Percentiles rank a stretch among this genome's conserved stretches.
Conservation (phyloP, 768 basidiomycete genomes). For the Hebeloma cylindrosporum region DNA sequence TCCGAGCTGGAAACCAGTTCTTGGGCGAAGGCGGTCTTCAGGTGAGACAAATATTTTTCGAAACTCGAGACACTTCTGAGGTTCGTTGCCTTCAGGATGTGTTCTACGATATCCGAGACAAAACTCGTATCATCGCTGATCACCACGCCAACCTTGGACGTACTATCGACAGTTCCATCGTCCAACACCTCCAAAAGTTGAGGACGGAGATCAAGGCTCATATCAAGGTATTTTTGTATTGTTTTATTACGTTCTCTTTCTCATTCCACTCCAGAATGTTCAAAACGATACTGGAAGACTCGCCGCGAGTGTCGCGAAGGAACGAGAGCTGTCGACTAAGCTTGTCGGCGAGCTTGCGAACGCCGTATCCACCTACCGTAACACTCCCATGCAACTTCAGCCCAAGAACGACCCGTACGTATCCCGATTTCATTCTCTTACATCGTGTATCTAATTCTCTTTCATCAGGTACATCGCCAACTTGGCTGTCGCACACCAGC, state of each 20-base stretch:
- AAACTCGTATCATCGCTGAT: slow-evolving; percentile 90
- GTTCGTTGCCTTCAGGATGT: slow-evolving; percentile 72
- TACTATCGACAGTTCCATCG: slow-evolving; percentile 95
- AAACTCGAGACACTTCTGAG: slow-evolving; percentile 1
- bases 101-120: slow-evolving; percentile 90
- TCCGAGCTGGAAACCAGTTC: slow-evolving; percentile 94
- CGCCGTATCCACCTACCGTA: slow-evolving; percentile 89
- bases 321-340: slow-evolving; percentile 84
- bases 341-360: slow-evolving; percentile 86
- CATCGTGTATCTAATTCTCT: background rate
- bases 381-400: slow-evolving; percentile 85
- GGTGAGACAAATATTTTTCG: slow-evolving; percentile 34
- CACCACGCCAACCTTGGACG: slow-evolving; percentile 95
- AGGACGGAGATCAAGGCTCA: slow-evolving; percentile 95
- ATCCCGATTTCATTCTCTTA: slow-evolving; percentile 15
- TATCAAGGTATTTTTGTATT: slow-evolving; percentile 76
- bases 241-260: background rate
- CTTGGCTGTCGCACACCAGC: slow-evolving; percentile 70
- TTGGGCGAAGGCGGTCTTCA: slow-evolving; percentile 96
- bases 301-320: slow-evolving; percentile 87
- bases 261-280: slow-evolving; percentile 57
- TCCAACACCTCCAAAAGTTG: slow-evolving; percentile 97
- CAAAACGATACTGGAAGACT: slow-evolving; percentile 96
- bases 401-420: slow-evolving; percentile 83
- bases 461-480: slow-evolving; percentile 64